Percentiles rank a stretch among this genome's conserved stretches.
phyloP scores from a whole-genome alignment of 345 rosid species.

The Clarkia xantiana region DNA sequence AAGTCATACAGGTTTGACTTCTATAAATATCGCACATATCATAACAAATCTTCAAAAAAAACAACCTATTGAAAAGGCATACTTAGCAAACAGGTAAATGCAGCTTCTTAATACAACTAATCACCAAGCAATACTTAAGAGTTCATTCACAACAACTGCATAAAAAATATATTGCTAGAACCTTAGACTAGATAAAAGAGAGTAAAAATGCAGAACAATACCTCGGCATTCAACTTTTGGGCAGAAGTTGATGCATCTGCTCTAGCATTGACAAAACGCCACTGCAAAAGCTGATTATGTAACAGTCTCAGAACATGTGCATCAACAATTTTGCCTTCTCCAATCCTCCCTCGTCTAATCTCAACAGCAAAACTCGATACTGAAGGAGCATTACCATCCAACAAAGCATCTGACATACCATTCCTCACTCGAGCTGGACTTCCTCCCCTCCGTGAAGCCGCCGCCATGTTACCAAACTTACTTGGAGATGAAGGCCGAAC shows the following conservation, averaged over 20 bases:
- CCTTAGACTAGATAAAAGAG: background rate
- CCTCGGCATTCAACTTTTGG: constrained; percentile 64
- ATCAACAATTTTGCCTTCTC: constrained; percentile 47
- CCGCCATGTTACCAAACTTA: constrained; percentile 30
- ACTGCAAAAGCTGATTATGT: constrained; percentile 65
- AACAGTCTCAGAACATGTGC: constrained; percentile 59
- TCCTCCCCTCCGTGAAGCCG: constrained; percentile 53
- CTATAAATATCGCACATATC: too few relatives aligned
- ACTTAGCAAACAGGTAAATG: too few relatives aligned
- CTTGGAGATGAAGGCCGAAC: constrained; percentile 57
- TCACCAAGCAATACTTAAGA: too few relatives aligned
- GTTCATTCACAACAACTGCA: too few relatives aligned
- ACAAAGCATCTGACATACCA: constrained; percentile 15
- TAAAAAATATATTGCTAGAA: background rate
- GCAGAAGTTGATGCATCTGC: constrained; percentile 38
- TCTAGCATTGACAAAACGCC: constrained; percentile 79
- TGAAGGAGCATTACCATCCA: constrained; percentile 35
- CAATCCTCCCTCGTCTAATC: constrained; percentile 52
- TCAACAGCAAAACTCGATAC: constrained; percentile 80
- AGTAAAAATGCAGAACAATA: constrained; percentile 14
- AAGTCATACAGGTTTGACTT: too few relatives aligned
- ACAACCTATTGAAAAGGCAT: too few relatives aligned
- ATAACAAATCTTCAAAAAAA: too few relatives aligned
- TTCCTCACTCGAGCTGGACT: constrained; percentile 62
- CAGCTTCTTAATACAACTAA: too few relatives aligned